Evolutionary conservation across 306 rosid genomes (phyloP).

Genomic region (Cucurbita maxima): DNA sequence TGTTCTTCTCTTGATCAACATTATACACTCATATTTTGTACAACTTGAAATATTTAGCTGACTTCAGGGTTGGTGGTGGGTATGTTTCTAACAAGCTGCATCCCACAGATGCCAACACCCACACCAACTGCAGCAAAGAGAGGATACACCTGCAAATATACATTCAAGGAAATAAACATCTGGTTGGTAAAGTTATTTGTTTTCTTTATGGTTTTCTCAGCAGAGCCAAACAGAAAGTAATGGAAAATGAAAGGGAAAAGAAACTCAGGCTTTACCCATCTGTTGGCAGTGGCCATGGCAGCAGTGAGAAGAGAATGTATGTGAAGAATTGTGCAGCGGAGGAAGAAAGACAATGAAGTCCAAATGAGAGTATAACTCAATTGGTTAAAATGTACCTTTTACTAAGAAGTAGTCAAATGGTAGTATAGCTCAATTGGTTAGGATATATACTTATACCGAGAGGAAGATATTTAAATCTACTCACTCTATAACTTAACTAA

Average conservation of each 20-base stretch:
- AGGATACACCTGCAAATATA: constrained; percentile 55
- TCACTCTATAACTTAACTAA: too few relatives aligned
- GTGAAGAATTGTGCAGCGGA: not conserved
- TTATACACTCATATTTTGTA: not conserved
- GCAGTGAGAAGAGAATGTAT: constrained; percentile 13
- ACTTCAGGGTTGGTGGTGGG: constrained; percentile 65
- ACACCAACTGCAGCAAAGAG: constrained; percentile 63
- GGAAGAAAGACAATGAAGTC: too few relatives aligned
- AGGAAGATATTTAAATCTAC: too few relatives aligned
- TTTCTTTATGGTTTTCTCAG: not conserved
- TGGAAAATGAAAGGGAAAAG: not conserved
- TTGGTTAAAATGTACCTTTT: too few relatives aligned
- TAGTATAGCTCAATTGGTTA: too few relatives aligned
- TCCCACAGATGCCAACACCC: constrained; percentile 69
- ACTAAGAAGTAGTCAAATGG: too few relatives aligned
- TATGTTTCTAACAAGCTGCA: constrained; percentile 79
- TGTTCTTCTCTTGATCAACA: not conserved
- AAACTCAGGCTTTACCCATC: constrained; percentile 79
- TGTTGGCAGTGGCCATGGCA: constrained; percentile 20
- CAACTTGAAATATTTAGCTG: constrained; percentile 24
- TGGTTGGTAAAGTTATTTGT: not conserved
- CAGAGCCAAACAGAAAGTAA: constrained; percentile 5
- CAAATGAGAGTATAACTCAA: too few relatives aligned
- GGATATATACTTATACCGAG: too few relatives aligned
- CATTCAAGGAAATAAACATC: not conserved